Conservation (phyloP, 208 protist genomes). For the Trypanosoma brucei region DNA sequence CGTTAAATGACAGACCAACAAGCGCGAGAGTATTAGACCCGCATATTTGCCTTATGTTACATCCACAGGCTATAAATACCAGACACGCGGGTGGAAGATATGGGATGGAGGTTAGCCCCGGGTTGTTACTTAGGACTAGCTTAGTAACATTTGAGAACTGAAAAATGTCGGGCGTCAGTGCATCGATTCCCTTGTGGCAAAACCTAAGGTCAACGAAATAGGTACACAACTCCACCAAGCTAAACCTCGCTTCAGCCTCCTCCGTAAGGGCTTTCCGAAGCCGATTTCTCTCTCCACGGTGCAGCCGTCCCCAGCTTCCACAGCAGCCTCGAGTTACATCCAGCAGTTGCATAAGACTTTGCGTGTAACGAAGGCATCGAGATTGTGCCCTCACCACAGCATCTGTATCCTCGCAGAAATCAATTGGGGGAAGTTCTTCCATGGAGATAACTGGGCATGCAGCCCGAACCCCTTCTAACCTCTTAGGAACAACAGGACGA, state of each 20-base stretch:
- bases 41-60: constrained; percentile 22
- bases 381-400: constrained; percentile 6
- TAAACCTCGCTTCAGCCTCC: constrained; percentile 35
- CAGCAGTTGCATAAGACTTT: constrained; percentile 10
- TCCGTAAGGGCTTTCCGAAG: constrained; percentile 38
- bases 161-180: constrained; percentile 30
- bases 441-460: constrained; percentile 7
- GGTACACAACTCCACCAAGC: constrained; percentile 30
- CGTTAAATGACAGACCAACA: constrained; percentile 67
- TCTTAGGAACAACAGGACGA: constrained; percentile 34
- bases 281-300: constrained; percentile 26
- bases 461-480: constrained; percentile 13
- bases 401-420: constrained; percentile 9
- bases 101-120: constrained; percentile 31
- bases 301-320: constrained; percentile 49
- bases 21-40: constrained; percentile 27
- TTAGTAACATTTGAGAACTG: constrained; percentile 41
- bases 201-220: constrained; percentile 55
- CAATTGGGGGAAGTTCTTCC: constrained; percentile 15
- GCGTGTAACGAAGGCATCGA: constrained; percentile 12
- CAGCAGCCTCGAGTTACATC: constrained; percentile 17
- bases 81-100: constrained; percentile 54
- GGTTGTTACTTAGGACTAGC: constrained; percentile 58
- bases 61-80: constrained; percentile 48
- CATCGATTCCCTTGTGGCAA: constrained; percentile 31